phyloP scores from a whole-genome alignment of 345 rosid species.

The Trapa bicornis region DNA sequence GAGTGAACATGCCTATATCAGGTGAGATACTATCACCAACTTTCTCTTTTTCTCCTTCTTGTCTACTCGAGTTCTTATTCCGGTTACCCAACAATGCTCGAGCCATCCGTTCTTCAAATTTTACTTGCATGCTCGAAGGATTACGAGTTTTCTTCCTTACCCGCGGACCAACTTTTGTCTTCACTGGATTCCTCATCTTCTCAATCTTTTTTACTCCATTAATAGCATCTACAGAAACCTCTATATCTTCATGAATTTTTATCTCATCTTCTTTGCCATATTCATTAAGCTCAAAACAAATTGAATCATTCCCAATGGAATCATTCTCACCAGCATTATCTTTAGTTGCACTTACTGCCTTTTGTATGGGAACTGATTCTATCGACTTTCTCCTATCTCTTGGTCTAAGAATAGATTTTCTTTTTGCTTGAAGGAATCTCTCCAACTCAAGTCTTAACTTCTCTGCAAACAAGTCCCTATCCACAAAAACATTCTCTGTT shows the following conservation, averaged over 20 bases:
- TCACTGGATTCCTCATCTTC: slow-evolving; percentile 19
- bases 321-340: slow-evolving; percentile 57
- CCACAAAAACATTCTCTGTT: slow-evolving; percentile 29
- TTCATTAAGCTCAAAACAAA: slow-evolving; percentile 77
- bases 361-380: slow-evolving; percentile 66
- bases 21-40: slow-evolving; percentile 15
- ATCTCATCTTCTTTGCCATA: slow-evolving; percentile 25
- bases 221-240: slow-evolving; percentile 11
- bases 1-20: slow-evolving; percentile 15
- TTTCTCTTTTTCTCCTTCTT: slow-evolving; percentile 18
- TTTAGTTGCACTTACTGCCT: slow-evolving; percentile 51
- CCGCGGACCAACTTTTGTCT: slow-evolving; percentile 21
- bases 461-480: slow-evolving; percentile 38
- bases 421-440: slow-evolving; percentile 52
- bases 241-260: slow-evolving; percentile 22
- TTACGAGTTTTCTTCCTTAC: slow-evolving; percentile 30
- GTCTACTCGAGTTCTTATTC: slow-evolving; percentile 25
- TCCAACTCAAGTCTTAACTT: slow-evolving; percentile 69
- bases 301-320: slow-evolving; percentile 67
- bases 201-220: slow-evolving; percentile 6
- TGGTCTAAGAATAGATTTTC: slow-evolving; percentile 19
- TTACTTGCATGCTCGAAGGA: slow-evolving; percentile 55
- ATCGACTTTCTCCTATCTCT: slow-evolving; percentile 50
- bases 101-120: slow-evolving; percentile 66
- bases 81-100: slow-evolving; percentile 39